Conservation (phyloP, 2,329 filamentous ascomycete genomes). For the Aureobasidium sp. region DNA sequence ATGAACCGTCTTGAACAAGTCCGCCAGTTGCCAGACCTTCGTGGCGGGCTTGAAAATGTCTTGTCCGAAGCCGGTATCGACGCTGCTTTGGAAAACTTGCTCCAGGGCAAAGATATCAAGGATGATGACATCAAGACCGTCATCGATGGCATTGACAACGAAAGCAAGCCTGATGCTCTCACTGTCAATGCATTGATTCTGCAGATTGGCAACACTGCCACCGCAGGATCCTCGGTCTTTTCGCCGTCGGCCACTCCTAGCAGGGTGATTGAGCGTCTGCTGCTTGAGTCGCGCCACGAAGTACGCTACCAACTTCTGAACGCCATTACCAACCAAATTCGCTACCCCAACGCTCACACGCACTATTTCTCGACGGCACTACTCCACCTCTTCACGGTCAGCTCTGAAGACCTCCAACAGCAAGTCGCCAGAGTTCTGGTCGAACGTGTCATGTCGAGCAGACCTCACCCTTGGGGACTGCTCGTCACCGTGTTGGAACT, state of each 20-base stretch:
- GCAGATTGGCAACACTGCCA: slow-evolving; percentile 69
- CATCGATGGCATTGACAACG: slow-evolving; percentile 61
- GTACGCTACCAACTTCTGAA: slow-evolving; percentile 67
- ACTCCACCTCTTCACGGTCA: slow-evolving; percentile 67
- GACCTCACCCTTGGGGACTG: slow-evolving; percentile 93
- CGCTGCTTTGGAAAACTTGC: slow-evolving; percentile 44
- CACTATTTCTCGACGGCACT: slow-evolving; percentile 87
- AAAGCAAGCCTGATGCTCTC: slow-evolving; percentile 49
- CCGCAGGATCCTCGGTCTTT: slow-evolving; percentile 58
- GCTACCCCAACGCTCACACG: slow-evolving; percentile 82
- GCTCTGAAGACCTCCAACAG: slow-evolving; percentile 71
- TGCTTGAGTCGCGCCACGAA: slow-evolving; percentile 53
- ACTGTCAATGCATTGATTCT: slow-evolving; percentile 78
- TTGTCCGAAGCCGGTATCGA: slow-evolving; percentile 47
- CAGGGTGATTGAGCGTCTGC: slow-evolving; percentile 66
- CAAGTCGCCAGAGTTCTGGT: slow-evolving; percentile 84
- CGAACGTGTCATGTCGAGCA: slow-evolving; percentile 79
- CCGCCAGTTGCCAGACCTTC: slow-evolving; percentile 57
- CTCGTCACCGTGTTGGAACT: slow-evolving; percentile 84
- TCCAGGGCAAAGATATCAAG: slow-evolving; percentile 47
- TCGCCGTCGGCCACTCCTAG: slow-evolving; percentile 60
- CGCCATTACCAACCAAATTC: slow-evolving; percentile 84
- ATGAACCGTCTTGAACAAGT: slow-evolving; percentile 71
- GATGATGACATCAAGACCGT: slow-evolving; percentile 72
- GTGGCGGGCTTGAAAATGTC: slow-evolving; percentile 54